Percentiles rank a stretch among this genome's conserved stretches.
phyloP scores from a whole-genome alignment of 306 rosid genomes.

The Gleditsia sinensis region DNA sequence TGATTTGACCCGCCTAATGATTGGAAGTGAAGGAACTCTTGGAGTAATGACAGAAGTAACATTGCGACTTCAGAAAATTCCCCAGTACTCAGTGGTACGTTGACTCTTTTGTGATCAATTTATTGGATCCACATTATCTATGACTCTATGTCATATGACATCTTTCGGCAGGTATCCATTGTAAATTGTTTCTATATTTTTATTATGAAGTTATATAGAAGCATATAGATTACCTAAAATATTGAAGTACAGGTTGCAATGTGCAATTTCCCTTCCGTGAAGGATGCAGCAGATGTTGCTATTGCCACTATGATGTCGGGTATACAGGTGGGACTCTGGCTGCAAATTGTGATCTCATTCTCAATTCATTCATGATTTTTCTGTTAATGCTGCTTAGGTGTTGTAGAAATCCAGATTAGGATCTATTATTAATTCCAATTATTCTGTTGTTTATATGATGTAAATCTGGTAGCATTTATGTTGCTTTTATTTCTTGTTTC shows the following conservation, averaged over 20 bases:
- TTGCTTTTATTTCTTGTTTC: no score
- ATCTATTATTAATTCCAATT: no score
- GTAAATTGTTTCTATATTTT: slow-evolving; percentile 20
- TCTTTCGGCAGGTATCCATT: slow-evolving; percentile 26
- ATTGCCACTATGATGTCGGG: slow-evolving; percentile 92
- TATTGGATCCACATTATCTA: slow-evolving; percentile 19
- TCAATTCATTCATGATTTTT: slow-evolving; percentile 21
- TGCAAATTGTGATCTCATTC: slow-evolving; percentile 21
- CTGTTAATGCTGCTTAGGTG: slow-evolving; percentile 56
- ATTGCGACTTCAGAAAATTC: slow-evolving; percentile 87
- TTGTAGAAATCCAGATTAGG: no score
- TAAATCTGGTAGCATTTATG: no score
- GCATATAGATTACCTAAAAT: slow-evolving; percentile 21
- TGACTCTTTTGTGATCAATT: slow-evolving; percentile 18
- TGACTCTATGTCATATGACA: background rate
- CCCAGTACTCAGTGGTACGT: slow-evolving; percentile 80
- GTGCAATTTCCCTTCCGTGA: slow-evolving; percentile 92
- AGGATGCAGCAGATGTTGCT: slow-evolving; percentile 97
- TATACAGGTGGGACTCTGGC: slow-evolving; percentile 69
- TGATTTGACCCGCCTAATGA: slow-evolving; percentile 90
- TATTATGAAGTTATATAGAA: slow-evolving; percentile 23
- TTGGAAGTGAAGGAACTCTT: slow-evolving; percentile 99
- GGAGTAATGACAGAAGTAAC: slow-evolving; percentile 93
- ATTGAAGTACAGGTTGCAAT: slow-evolving; percentile 78
- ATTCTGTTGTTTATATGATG: no score